phyloP scores from a whole-genome alignment of 305 asterid species.

The Plantago lanceolata region DNA sequence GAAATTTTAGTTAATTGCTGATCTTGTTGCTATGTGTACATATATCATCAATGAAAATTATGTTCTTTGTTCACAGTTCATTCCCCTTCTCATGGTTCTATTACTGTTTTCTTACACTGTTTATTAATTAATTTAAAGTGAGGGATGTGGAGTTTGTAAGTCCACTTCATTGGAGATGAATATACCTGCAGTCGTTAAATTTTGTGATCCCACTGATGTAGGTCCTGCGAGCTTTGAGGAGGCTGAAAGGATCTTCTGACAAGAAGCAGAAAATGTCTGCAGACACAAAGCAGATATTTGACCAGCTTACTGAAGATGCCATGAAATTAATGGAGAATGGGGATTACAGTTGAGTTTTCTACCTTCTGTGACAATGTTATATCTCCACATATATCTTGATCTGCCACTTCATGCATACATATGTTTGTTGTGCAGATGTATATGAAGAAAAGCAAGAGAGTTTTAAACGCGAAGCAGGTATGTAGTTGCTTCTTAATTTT shows the following conservation, averaged over 20 bases:
- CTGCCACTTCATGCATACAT: constrained; percentile 10
- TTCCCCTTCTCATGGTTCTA: too few species aligned
- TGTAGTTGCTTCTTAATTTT: constrained; percentile 21
- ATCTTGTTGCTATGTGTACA: constrained; percentile 4
- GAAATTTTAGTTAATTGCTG: constrained; percentile 3
- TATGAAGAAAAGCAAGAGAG: constrained; percentile 84
- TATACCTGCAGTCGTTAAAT: constrained; percentile 4
- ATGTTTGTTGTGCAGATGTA: constrained; percentile 54
- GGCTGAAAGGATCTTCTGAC: constrained; percentile 83
- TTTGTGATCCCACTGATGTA: constrained; percentile 27
- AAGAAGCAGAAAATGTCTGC: constrained; percentile 83
- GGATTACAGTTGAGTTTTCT: constrained; percentile 63
- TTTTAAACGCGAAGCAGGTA: constrained; percentile 94
- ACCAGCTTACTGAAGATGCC: constrained; percentile 95
- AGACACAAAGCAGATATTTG: constrained; percentile 69
- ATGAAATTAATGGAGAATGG: constrained; percentile 87
- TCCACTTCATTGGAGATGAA: not conserved
- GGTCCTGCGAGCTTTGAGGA: constrained; percentile 88
- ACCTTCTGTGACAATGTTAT: constrained; percentile 17
- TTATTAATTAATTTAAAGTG: not conserved
- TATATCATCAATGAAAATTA: too few species aligned
- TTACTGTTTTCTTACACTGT: too few species aligned
- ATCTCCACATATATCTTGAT: constrained; percentile 13
- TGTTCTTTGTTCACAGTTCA: too few species aligned
- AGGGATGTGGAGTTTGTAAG: constrained; percentile 11